Evolutionary conservation across 2,329 filamentous ascomycete species (phyloP).

Genomic region (Akanthomyces uredinophilus): DNA sequence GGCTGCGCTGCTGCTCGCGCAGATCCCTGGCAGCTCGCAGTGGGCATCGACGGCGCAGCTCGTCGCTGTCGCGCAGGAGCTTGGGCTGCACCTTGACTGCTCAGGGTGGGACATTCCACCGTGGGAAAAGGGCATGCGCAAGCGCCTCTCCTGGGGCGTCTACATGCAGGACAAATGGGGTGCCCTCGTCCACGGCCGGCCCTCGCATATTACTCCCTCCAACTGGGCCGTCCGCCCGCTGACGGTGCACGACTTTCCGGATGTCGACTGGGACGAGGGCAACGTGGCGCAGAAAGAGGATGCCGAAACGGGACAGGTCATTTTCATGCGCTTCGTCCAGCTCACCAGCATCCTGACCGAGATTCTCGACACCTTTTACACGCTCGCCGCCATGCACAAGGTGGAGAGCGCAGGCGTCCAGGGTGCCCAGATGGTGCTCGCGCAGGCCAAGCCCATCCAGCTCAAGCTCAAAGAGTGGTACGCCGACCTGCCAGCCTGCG

Average conservation of each 20-base stretch:
- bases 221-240: constrained; percentile 74
- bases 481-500: constrained; percentile 55
- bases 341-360: constrained; percentile 72
- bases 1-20: constrained; percentile 68
- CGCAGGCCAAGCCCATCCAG: constrained; percentile 75
- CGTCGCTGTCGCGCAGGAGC: constrained; percentile 79
- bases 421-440: constrained; percentile 67
- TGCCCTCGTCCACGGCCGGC: constrained; percentile 76
- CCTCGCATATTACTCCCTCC: constrained; percentile 63
- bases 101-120: constrained; percentile 78
- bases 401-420: constrained; percentile 62
- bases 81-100: constrained; percentile 86
- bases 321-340: constrained; percentile 72
- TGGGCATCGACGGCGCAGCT: constrained; percentile 84
- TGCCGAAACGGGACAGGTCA: constrained; percentile 60
- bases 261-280: constrained; percentile 61
- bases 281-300: constrained; percentile 58
- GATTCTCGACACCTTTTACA: constrained; percentile 79
- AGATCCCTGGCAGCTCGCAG: constrained; percentile 70
- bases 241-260: constrained; percentile 65
- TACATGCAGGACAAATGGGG: constrained; percentile 96
- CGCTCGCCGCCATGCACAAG: constrained; percentile 66
- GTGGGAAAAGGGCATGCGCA: constrained; percentile 82
- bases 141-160: constrained; percentile 81
- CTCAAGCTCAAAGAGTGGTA: constrained; percentile 82